Base-by-base conservation (phyloP, 2,329 filamentous ascomycete species). In the Aphanocladium album region DNA sequence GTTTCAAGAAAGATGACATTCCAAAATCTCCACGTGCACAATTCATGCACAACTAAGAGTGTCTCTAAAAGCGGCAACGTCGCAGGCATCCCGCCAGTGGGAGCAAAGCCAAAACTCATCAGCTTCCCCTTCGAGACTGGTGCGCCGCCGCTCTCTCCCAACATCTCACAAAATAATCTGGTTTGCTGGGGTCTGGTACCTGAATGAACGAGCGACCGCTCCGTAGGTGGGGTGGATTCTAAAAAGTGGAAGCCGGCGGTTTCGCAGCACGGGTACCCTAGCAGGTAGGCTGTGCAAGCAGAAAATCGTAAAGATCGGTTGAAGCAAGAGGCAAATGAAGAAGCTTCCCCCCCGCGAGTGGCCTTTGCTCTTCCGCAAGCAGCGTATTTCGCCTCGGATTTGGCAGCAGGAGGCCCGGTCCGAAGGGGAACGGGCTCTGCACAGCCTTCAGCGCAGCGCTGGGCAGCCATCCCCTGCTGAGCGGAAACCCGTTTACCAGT, bases 31-130 rank as follows among this genome's bases (percentile, higher is more conserved):
- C n/a, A 21, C 14, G 9, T 46, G 53, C 41, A 56, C 27, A 45
- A 35, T 7, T 23, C 19, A n/a, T 47, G 43, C 54, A 56, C 23
- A 56, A 56, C 25, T 55, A 35, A 35, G 33, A n/a, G n/a, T 12
- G 12, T 35, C 33, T 12, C 6, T 35, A 35, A 35, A 56, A 56
- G 53, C 53, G 53, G 53, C 53, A 27, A 35, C 33, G 33, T 19
- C 27, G 4, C 11, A 9, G 25, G n/a, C 17, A 8, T 41, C 35
- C 46, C 14, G 11, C 55, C 55, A 49, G 45, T 57, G 45, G 33
- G 14, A 50, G 45, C 55, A 57, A 23, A 57, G 55, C 33, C 45
- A 57, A 57, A 57, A 41, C 53, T 56, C 53, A 50, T 57, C 55
- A 57, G 11, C 55, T 57, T 49, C 55, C 55, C 43, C 45, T 39